Base-by-base conservation (phyloP, 2,329 filamentous ascomycete genomes). In the Talaromyces sp. region DNA sequence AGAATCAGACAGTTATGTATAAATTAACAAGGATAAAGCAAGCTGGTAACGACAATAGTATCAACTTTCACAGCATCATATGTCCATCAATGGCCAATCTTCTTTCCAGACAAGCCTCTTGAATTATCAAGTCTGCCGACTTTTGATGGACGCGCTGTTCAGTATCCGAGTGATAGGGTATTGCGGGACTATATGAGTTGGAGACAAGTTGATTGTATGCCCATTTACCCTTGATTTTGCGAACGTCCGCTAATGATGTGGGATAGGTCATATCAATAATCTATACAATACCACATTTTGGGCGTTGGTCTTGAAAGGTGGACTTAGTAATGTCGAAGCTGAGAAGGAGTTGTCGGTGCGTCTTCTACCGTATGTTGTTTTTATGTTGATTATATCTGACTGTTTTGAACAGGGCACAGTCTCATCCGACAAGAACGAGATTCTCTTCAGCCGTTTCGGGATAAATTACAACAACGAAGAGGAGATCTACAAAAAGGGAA, bases 391-490 rank as follows among this genome's bases (percentile, higher is more conserved):
- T 5, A 1, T 3, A 9, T 41, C 35, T 59, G 13, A 45, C 45
- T 57, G 1, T 37, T 37, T 11, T 59, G 13, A 19, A 11, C 57
- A 93, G 90, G 93, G 94, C 3, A 96, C 93, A 0, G 79, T 96
- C 1, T 87, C 93, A 3, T 84, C 87, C 2, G 93, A 98, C 73
- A 99, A 99, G 81, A 95, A 99, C 74, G 95, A 99, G 81, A 96
- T 99, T 22, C 81, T 99, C 15, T 99, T 95, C 77, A 90, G 89
- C 1, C 85, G 85, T 31, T 98, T 97, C 77, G 87, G 89, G 2
- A 93, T 98, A 75, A 99, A 99, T 79, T 99, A 99, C 80, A 99
- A 99, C 78, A 95, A 97, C 70, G 95, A 99, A 77, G 87, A 88
- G 0, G 92, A 96, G 68, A 93, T 97, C 17, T 97, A 87, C 78